Percentiles rank a stretch among this genome's conserved stretches.
These are phyloP conservation scores for Colletotrichum sp. DNA, from an alignment of 2,329 filamentous ascomycete genomes.

Conservation along the genomic window DNA sequence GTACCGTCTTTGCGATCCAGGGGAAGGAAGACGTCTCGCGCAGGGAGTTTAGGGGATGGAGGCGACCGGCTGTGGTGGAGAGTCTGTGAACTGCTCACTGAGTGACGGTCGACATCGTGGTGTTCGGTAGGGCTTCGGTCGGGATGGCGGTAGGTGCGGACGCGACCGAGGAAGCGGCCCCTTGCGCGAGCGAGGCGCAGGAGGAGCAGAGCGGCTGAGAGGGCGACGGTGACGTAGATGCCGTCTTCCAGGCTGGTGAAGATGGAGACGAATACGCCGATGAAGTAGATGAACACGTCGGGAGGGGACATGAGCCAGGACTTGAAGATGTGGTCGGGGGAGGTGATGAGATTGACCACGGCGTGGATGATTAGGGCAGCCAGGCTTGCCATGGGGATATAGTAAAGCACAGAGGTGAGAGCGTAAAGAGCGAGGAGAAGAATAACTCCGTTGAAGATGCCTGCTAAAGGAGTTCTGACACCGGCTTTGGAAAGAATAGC, in stretches of 20 bases:
- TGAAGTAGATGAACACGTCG: conserved; percentile 77
- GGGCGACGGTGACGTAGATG: conserved; percentile 52
- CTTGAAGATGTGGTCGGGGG: conserved; percentile 74
- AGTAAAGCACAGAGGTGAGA: conserved; percentile 79
- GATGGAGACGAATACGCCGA: conserved; percentile 65
- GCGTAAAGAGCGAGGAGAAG: conserved; percentile 81
- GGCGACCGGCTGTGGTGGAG: not conserved
- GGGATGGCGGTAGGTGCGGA: conserved; percentile 21
- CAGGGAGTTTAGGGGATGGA: not conserved
- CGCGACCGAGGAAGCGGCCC: conserved; percentile 50
- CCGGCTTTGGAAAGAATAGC: conserved; percentile 87
- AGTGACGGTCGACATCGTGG: not conserved
- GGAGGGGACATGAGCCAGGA: conserved; percentile 80
- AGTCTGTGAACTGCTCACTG: conserved; percentile 8
- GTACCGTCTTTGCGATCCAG: conserved; percentile 55
- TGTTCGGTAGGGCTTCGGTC: conserved; percentile 17
- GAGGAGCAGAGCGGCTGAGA: conserved; percentile 48
- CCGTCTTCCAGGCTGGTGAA: conserved; percentile 55
- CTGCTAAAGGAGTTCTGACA: conserved; percentile 78
- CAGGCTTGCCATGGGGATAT: conserved; percentile 75
- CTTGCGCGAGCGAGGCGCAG: conserved; percentile 49
- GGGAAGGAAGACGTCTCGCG: conserved; percentile 47
- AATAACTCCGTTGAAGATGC: conserved; percentile 77
- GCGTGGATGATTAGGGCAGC: conserved; percentile 86
- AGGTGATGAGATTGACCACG: conserved; percentile 76